These are phyloP conservation scores for Scedosporium aurantiacum DNA, from an alignment of 2,329 filamentous ascomycete species.

Conservation along the genomic window DNA sequence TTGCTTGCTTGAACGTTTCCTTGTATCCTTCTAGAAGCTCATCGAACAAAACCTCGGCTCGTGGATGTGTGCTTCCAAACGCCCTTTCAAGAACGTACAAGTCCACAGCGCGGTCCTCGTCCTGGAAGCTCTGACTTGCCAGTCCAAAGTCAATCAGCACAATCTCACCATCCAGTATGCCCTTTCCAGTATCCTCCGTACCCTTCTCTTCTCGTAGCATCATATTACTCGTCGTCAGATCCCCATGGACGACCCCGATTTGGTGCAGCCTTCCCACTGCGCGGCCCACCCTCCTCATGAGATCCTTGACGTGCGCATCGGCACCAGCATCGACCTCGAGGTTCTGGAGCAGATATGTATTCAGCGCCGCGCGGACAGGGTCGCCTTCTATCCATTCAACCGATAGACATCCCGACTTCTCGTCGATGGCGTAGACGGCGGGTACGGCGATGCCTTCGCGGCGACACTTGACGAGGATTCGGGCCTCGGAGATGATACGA, in stretches of 20 bases:
- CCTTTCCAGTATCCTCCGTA: slow-evolving; percentile 12
- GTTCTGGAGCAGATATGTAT: slow-evolving; percentile 50
- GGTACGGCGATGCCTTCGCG: slow-evolving; percentile 75
- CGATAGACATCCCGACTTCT: slow-evolving; percentile 59
- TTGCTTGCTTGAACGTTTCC: slow-evolving; percentile 63
- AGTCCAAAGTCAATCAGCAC: slow-evolving; percentile 93
- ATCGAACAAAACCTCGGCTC: slow-evolving; percentile 64
- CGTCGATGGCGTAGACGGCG: slow-evolving; percentile 60
- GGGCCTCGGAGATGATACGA: slow-evolving; percentile 78
- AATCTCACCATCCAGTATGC: slow-evolving; percentile 55
- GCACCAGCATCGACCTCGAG: slow-evolving; percentile 22
- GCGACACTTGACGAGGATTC: slow-evolving; percentile 69
- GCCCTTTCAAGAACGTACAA: slow-evolving; percentile 91
- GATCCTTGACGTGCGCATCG: slow-evolving; percentile 40
- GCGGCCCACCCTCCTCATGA: slow-evolving; percentile 61
- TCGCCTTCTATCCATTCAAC: slow-evolving; percentile 75
- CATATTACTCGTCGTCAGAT: slow-evolving; percentile 94
- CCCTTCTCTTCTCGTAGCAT: slow-evolving; percentile 48
- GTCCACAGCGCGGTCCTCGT: slow-evolving; percentile 92
- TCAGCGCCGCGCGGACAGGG: slow-evolving; percentile 59
- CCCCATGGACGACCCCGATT: slow-evolving; percentile 83
- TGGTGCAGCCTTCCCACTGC: slow-evolving; percentile 69
- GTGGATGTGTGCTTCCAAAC: slow-evolving; percentile 88
- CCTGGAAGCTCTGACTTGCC: slow-evolving; percentile 66
- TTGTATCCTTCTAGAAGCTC: slow-evolving; percentile 67